Conservation (phyloP, 2,329 filamentous ascomycete species). For the Exophiala aquamarina region DNA sequence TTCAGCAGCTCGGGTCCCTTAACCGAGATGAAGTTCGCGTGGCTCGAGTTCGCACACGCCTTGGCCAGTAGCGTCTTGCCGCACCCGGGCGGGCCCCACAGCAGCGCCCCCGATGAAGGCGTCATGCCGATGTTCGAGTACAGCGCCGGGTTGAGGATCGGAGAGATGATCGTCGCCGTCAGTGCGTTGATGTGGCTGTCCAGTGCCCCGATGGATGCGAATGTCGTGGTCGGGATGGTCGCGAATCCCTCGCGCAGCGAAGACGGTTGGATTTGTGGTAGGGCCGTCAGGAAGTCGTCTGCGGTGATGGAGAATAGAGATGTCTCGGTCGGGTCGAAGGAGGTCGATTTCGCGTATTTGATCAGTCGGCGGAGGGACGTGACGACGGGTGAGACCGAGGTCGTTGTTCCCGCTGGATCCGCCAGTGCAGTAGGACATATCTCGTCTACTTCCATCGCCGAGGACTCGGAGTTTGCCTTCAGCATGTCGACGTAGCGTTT, state of each 20-base stretch:
- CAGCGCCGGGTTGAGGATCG: constrained; percentile 77
- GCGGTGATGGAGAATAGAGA: constrained; percentile 54
- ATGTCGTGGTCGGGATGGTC: constrained; percentile 89
- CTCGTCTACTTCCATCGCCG: constrained; percentile 56
- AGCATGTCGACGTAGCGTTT: constrained; percentile 58
- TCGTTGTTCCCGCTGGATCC: background rate
- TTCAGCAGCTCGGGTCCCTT: constrained; percentile 95
- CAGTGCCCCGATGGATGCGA: constrained; percentile 87
- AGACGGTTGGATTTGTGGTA: constrained; percentile 74
- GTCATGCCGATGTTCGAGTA: constrained; percentile 77
- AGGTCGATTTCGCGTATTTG: constrained; percentile 12
- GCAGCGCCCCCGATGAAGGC: constrained; percentile 80
- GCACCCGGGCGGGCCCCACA: constrained; percentile 96
- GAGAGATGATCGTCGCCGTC: constrained; percentile 80
- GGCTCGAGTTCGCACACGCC: constrained; percentile 90
- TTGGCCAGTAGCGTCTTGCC: constrained; percentile 96
- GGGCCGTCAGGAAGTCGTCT: constrained; percentile 70
- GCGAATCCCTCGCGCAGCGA: constrained; percentile 92
- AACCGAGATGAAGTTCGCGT: constrained; percentile 97
- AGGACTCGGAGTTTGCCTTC: constrained; percentile 40
- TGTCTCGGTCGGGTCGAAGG: background rate
- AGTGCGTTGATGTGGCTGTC: constrained; percentile 77
- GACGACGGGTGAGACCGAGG: background rate
- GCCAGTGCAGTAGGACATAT: background rate
- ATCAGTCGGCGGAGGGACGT: constrained; percentile 17